Conservation (phyloP, 2,329 filamentous ascomycete genomes). For the Colletotrichum sp. region DNA sequence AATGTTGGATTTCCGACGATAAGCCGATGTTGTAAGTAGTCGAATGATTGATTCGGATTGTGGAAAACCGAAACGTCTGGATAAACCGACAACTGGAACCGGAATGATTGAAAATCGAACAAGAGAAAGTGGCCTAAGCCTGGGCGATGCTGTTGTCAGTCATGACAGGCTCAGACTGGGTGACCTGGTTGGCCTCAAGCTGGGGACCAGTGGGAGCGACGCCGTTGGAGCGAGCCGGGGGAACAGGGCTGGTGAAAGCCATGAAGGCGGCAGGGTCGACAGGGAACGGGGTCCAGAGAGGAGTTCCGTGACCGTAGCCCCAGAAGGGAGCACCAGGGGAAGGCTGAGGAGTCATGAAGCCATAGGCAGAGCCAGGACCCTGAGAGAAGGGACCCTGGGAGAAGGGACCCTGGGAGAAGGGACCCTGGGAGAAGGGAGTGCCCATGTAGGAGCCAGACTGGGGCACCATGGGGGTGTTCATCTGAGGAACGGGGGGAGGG, state of each 20-base stretch:
- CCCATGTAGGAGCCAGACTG: neutral
- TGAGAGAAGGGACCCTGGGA: conserved; percentile 9
- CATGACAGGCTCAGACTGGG: conserved; percentile 15
- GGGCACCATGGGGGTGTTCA: conserved; percentile 4
- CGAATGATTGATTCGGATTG: neutral
- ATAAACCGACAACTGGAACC: neutral
- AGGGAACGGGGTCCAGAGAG: conserved; percentile 16
- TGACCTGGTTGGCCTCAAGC: neutral
- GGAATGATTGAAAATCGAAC: neutral
- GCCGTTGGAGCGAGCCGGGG: neutral
- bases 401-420: conserved; percentile 1
- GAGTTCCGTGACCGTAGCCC: conserved; percentile 16
- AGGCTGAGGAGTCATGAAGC: conserved; percentile 14
- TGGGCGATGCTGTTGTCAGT: neutral
- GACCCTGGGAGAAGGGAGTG: conserved; percentile 3
- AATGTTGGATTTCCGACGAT: neutral
- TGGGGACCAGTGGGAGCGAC: neutral
- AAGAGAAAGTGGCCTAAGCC: neutral
- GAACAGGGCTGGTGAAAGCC: conserved; percentile 5
- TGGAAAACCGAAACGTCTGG: neutral
- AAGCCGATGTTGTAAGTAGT: neutral
- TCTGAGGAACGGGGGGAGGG: neutral
- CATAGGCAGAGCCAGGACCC: conserved; percentile 3
- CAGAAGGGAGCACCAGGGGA: conserved; percentile 8
- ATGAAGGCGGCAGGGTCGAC: neutral